Evolutionary conservation across 78 protist genomes (phyloP).

Genomic region (Planoprotostelium fungivorum): DNA sequence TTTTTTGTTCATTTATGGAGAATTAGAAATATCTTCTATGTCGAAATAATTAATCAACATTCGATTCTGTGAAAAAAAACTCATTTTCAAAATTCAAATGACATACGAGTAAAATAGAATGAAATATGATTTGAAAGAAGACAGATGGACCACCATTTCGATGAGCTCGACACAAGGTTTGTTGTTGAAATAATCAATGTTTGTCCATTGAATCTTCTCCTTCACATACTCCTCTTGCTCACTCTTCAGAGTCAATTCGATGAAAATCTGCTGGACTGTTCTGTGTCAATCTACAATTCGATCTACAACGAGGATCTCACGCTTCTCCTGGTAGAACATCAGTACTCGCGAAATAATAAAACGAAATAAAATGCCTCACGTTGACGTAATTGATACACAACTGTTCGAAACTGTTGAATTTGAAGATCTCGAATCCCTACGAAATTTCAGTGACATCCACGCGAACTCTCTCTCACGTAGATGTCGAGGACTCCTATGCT

Average conservation of each 20-base stretch:
- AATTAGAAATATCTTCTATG: constrained; percentile 8
- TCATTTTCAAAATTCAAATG: neutral
- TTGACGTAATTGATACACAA: constrained; percentile 81
- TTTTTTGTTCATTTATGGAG: no score
- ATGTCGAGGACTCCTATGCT: constrained; percentile 81
- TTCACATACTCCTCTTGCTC: constrained; percentile 76
- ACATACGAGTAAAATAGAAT: constrained; percentile 12
- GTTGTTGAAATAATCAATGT: constrained; percentile 60
- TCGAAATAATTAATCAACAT: constrained; percentile 31
- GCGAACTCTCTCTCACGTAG: constrained; percentile 67
- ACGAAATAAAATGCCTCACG: constrained; percentile 57
- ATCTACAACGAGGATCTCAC: neutral
- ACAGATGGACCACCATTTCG: constrained; percentile 69
- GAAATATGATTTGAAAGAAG: constrained; percentile 45
- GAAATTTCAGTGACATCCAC: constrained; percentile 39
- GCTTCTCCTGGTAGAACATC: constrained; percentile 27
- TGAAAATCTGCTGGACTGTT: constrained; percentile 82
- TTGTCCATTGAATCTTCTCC: constrained; percentile 64
- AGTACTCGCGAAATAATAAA: neutral
- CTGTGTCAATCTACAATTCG: constrained; percentile 79
- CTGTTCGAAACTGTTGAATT: constrained; percentile 79
- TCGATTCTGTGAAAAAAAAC: no score
- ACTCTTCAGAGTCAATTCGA: constrained; percentile 66
- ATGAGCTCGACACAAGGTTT: constrained; percentile 64
- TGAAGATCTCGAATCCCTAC: constrained; percentile 79